Percentiles rank a stretch among this genome's conserved stretches.
phyloP scores from a whole-genome alignment of 805 yeast genomes.

The Sungouiozyma ichnusensis region DNA sequence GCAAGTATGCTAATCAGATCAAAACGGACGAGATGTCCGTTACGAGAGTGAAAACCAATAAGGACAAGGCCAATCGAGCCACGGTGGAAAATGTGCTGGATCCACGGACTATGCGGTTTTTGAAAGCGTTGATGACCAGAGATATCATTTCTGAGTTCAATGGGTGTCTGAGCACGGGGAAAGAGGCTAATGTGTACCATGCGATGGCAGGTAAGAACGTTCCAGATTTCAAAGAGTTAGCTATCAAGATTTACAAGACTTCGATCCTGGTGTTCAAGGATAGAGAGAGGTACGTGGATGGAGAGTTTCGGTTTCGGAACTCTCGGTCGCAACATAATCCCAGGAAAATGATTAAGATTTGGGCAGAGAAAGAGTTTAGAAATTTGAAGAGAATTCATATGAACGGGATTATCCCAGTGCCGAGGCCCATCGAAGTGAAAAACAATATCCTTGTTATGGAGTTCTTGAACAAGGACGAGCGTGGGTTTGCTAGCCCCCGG shows the following conservation, averaged over 20 bases:
- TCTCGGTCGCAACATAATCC: constrained; percentile 84
- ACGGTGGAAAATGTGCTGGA: constrained; percentile 95
- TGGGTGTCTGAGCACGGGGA: constrained; percentile 94
- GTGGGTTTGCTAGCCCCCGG: constrained; percentile 84
- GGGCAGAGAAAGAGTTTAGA: constrained; percentile 98
- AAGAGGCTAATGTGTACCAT: constrained; percentile 96
- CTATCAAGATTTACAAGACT: constrained; percentile 91
- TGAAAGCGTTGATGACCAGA: constrained; percentile 70
- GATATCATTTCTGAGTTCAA: constrained; percentile 78
- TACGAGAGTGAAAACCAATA: constrained; percentile 48
- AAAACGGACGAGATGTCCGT: constrained; percentile 49
- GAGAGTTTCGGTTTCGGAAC: constrained; percentile 87
- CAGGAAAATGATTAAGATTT: constrained; percentile 90
- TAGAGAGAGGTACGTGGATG: constrained; percentile 90
- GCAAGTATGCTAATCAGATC: constrained; percentile 52
- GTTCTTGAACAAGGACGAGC: constrained; percentile 55
- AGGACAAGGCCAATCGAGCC: constrained; percentile 87
- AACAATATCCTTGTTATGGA: constrained; percentile 94
- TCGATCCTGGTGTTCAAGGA: constrained; percentile 95
- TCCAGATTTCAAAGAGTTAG: constrained; percentile 42
- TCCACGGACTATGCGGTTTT: constrained; percentile 80
- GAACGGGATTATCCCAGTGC: constrained; percentile 75
- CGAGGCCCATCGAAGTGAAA: constrained; percentile 81
- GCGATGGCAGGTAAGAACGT: constrained; percentile 38
- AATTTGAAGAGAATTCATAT: constrained; percentile 73